A percentile compares a stretch with the other conserved stretches of the same genome.
These are phyloP conservation scores for Endogone sp. DNA, from an alignment of 192 early-diverging fungal genomes.

Conservation along the genomic window DNA sequence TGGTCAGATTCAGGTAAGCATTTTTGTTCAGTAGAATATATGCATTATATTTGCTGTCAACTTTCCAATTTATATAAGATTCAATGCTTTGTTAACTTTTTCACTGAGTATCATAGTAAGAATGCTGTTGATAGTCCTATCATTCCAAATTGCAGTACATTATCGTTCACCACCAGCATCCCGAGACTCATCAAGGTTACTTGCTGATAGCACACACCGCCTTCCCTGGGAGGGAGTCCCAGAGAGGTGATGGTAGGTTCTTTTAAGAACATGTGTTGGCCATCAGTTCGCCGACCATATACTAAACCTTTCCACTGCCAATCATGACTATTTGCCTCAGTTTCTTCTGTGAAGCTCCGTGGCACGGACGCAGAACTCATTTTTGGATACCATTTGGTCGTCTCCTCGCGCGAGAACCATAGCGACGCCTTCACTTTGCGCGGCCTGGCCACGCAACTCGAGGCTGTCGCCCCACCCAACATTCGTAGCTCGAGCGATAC, in stretches of 20 bases:
- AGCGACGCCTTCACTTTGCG: conserved; percentile 23
- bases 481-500: conserved; percentile 39
- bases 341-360: conserved; percentile 58
- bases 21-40: no score
- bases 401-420: conserved; percentile 29
- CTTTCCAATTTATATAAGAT: no score
- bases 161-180: conserved; percentile 89
- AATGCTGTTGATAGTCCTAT: no score
- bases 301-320: no score
- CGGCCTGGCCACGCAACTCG: conserved; percentile 44
- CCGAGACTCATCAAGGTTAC: conserved; percentile 87
- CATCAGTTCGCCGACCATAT: no score
- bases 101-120: no score
- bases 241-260: conserved; percentile 17
- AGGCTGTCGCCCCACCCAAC: conserved; percentile 45
- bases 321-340: no score
- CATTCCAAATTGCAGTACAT: conserved; percentile 57
- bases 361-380: conserved; percentile 50
- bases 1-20: no score
- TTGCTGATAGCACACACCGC: conserved; percentile 87
- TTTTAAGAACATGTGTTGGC: no score
- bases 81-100: no score
- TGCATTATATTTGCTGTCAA: no score
- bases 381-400: conserved; percentile 52
- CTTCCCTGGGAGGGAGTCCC: conserved; percentile 50